Evolutionary conservation across 257 asterid genomes (phyloP).

Genomic region (Solanum infundibuliforme): DNA sequence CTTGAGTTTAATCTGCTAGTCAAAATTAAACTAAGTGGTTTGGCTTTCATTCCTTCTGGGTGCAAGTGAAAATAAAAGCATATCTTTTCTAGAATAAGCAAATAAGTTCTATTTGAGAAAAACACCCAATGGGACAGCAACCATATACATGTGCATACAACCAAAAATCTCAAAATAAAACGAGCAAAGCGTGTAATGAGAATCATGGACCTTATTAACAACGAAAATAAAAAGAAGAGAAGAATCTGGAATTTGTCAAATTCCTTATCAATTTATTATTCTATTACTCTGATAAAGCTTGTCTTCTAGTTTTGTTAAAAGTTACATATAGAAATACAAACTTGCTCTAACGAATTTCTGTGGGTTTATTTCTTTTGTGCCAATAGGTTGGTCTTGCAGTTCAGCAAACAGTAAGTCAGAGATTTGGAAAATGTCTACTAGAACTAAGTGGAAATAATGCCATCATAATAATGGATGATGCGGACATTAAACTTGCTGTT

Average conservation of each 20-base stretch:
- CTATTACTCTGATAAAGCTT: neutral
- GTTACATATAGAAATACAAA: neutral
- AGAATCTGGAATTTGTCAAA: neutral
- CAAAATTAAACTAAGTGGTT: neutral
- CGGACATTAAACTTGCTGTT: slow-evolving; percentile 81
- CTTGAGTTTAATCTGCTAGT: neutral
- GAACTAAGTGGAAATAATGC: slow-evolving; percentile 97
- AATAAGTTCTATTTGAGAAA: neutral
- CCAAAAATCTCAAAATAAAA: neutral
- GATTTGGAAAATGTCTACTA: slow-evolving; percentile 87
- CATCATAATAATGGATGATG: slow-evolving; percentile 92
- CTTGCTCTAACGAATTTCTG: neutral
- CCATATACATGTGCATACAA: neutral
- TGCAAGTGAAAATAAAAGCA: neutral
- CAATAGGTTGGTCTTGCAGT: slow-evolving; percentile 85
- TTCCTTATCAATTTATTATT: neutral
- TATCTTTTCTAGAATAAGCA: neutral
- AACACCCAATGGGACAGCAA: neutral
- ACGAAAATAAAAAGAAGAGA: neutral
- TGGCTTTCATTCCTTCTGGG: neutral
- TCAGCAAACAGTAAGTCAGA: slow-evolving; percentile 78
- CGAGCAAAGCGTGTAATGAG: neutral
- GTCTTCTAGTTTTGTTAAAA: neutral
- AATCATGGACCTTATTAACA: neutral
- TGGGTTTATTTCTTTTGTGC: neutral